Evolutionary conservation across 805 yeast species (phyloP).

Genomic region (Candida sanyiensis): DNA sequence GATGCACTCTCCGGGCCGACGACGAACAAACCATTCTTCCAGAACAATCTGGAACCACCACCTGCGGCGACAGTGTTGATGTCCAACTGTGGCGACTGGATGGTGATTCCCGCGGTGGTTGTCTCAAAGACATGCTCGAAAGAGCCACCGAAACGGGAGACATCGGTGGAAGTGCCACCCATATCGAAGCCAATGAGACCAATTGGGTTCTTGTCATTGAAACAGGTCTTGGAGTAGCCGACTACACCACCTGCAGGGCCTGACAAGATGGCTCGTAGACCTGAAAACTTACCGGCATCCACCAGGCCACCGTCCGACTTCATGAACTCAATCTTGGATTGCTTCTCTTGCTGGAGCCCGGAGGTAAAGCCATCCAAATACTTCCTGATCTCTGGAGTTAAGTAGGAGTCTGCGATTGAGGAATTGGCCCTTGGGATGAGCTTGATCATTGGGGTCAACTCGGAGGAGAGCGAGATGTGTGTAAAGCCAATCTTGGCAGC

Average conservation of each 20-base stretch:
- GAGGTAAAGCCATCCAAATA: conserved; percentile 56
- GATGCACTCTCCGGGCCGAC: conserved; percentile 88
- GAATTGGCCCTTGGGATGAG: conserved; percentile 72
- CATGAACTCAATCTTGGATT: conserved; percentile 72
- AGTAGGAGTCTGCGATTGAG: conserved; percentile 74
- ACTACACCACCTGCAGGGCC: conserved; percentile 99
- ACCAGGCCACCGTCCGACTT: conserved; percentile 95
- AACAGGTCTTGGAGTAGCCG: conserved; percentile 84
- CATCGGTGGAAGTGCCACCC: conserved; percentile 92
- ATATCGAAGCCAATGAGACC: conserved; percentile 81
- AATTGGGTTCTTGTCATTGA: conserved; percentile 41
- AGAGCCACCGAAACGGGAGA: conserved; percentile 66
- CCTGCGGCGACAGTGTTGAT: conserved; percentile 84
- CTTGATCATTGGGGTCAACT: conserved; percentile 75
- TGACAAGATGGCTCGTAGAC: conserved; percentile 79
- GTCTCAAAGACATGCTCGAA: conserved; percentile 80
- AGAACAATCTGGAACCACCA: conserved; percentile 65
- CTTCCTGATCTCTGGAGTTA: conserved; percentile 70
- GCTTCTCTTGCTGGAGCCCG: conserved; percentile 47
- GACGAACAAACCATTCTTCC: conserved; percentile 65
- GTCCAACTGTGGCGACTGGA: conserved; percentile 80
- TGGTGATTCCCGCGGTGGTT: conserved; percentile 75
- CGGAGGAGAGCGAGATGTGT: conserved; percentile 62
- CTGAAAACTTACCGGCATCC: conserved; percentile 77
- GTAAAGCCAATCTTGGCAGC: conserved; percentile 64